A percentile compares a stretch with the other conserved stretches of the same genome.
Conservation (phyloP, 352 stramenopile genomes). For the Pythium phragmiticola region DNA sequence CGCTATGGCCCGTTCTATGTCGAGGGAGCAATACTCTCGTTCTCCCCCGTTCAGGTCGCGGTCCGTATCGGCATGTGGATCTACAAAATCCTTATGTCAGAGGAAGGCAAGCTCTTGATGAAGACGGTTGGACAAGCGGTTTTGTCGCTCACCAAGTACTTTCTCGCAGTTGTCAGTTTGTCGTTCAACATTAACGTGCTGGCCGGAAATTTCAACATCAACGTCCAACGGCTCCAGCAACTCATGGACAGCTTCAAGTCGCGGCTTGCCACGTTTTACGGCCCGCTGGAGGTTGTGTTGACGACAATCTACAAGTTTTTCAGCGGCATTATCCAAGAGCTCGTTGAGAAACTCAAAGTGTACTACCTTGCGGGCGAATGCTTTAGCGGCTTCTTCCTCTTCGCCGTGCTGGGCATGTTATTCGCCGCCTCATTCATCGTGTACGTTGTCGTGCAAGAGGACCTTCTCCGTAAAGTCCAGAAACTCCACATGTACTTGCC, state of each 20-base stretch:
- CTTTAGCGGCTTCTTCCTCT: slow-evolving; percentile 41
- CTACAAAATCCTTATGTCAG: slow-evolving; percentile 22
- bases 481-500: slow-evolving; percentile 47
- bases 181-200: slow-evolving; percentile 65
- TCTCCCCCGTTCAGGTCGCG: slow-evolving; percentile 26
- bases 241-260: slow-evolving; percentile 29
- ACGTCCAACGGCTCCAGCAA: slow-evolving; percentile 8
- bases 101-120: slow-evolving; percentile 31
- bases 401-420: slow-evolving; percentile 29
- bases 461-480: slow-evolving; percentile 53
- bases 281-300: slow-evolving; percentile 29
- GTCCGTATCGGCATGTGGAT: slow-evolving; percentile 21
- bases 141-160: slow-evolving; percentile 44
- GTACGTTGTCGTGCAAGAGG: slow-evolving; percentile 62
- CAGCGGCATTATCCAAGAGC: slow-evolving; percentile 28
- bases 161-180: slow-evolving; percentile 50
- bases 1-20: slow-evolving; percentile 53
- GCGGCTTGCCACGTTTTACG: slow-evolving; percentile 28
- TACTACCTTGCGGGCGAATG: slow-evolving; percentile 36
- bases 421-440: slow-evolving; percentile 45
- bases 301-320: slow-evolving; percentile 38
- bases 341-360: slow-evolving; percentile 36
- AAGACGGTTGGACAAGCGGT: slow-evolving; percentile 30
- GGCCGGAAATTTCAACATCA: slow-evolving; percentile 35
- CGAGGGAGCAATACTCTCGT: slow-evolving; percentile 28